phyloP scores from a whole-genome alignment of 129 eudicot species.

The Tagetes patula region DNA sequence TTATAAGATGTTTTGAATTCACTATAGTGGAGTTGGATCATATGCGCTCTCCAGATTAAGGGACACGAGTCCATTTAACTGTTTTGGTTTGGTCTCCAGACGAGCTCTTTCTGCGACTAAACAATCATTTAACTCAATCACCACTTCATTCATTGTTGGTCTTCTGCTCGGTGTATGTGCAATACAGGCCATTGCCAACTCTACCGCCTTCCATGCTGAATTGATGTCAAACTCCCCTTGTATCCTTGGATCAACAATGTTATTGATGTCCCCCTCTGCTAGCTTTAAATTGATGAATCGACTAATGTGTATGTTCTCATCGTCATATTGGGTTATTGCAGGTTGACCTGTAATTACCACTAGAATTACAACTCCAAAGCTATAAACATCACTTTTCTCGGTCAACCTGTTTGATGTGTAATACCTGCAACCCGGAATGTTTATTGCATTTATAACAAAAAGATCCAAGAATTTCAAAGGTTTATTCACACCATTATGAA shows the following conservation, averaged over 20 bases:
- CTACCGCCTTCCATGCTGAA: conserved; percentile 27
- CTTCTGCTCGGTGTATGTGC: conserved; percentile 20
- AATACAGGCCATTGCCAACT: conserved; percentile 32
- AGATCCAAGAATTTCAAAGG: background rate
- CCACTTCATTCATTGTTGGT: conserved; percentile 34
- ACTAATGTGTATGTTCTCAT: conserved; percentile 19
- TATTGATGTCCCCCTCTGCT: conserved; percentile 19
- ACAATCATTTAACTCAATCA: conserved; percentile 23
- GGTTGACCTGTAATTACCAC: conserved; percentile 36
- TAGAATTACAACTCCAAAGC: conserved; percentile 41
- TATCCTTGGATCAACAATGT: conserved; percentile 27
- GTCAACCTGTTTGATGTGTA: conserved; percentile 31
- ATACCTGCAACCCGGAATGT: conserved; percentile 32
- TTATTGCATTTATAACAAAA: background rate
- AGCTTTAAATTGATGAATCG: conserved; percentile 21
- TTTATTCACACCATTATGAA: background rate
- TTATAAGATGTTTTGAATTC: too few species aligned
- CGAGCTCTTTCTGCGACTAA: conserved; percentile 23
- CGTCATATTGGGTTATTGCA: conserved; percentile 14
- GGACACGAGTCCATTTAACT: conserved; percentile 1
- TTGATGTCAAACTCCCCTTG: conserved; percentile 21
- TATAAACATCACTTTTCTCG: conserved; percentile 44
- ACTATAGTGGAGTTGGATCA: conserved; percentile 4
- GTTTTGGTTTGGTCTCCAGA: background rate
- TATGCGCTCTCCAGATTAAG: conserved; percentile 17